These are phyloP conservation scores for Cladosporium sp. DNA, from an alignment of 2,329 filamentous ascomycete species.

Conservation along the genomic window DNA sequence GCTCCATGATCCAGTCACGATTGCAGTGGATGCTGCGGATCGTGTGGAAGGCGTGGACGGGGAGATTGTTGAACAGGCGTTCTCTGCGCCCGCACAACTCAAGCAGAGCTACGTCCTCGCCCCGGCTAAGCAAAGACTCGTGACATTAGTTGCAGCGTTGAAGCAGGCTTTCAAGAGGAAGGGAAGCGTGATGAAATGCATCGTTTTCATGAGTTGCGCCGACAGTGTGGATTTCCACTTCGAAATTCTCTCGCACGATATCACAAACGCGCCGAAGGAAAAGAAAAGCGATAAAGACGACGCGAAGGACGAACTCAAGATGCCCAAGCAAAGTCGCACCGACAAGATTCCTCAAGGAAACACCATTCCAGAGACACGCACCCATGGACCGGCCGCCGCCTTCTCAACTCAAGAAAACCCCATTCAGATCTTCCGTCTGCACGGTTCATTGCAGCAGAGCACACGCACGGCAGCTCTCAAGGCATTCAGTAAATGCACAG, in stretches of 20 bases:
- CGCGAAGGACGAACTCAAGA: slow-evolving; percentile 12
- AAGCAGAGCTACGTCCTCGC: slow-evolving; percentile 88
- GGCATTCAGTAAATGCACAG: slow-evolving; percentile 68
- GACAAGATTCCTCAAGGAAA: slow-evolving; percentile 40
- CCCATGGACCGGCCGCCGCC: slow-evolving; percentile 43
- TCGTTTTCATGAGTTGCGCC: slow-evolving; percentile 93
- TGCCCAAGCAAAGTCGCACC: slow-evolving; percentile 29
- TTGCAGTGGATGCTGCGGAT: slow-evolving; percentile 63
- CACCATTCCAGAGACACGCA: slow-evolving; percentile 41
- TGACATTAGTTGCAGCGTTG: slow-evolving; percentile 78
- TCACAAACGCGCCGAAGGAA: slow-evolving; percentile 34
- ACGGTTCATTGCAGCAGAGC: slow-evolving; percentile 85
- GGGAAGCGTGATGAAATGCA: slow-evolving; percentile 92
- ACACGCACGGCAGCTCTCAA: slow-evolving; percentile 81
- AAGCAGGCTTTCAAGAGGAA: slow-evolving; percentile 84
- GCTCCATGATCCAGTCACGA: slow-evolving; percentile 84
- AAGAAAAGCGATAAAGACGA: slow-evolving; percentile 19
- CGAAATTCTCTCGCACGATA: slow-evolving; percentile 62
- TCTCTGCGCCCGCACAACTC: slow-evolving; percentile 83
- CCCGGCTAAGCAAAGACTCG: slow-evolving; percentile 83
- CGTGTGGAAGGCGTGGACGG: slow-evolving; percentile 40
- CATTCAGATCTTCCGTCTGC: slow-evolving; percentile 78
- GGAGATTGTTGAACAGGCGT: slow-evolving; percentile 50
- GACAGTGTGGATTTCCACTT: slow-evolving; percentile 98
- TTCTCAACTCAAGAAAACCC: slow-evolving; percentile 62